Percentiles rank a stretch among this genome's conserved stretches.
Evolutionary conservation across 805 yeast genomes (phyloP).

Genomic region (Kazachstania bromeliacearum): DNA sequence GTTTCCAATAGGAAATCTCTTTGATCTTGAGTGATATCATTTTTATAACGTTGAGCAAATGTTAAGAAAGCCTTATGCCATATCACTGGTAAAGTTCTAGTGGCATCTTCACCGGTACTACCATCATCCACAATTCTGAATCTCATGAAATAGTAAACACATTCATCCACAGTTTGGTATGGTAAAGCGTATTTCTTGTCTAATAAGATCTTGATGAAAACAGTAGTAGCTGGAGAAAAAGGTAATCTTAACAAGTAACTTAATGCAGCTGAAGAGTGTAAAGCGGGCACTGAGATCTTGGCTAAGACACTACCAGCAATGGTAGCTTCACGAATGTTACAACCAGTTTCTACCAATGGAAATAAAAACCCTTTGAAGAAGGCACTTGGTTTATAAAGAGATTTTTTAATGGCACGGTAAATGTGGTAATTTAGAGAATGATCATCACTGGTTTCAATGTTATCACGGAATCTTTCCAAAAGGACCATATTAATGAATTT

Average conservation of each 20-base stretch:
- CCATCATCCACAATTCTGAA: conserved; percentile 55
- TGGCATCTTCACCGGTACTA: conserved; percentile 34
- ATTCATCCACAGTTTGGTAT: conserved; percentile 88
- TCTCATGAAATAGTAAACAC: conserved; percentile 88
- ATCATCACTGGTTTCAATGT: conserved; percentile 63
- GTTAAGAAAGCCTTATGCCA: conserved; percentile 96
- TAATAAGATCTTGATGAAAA: conserved; percentile 77
- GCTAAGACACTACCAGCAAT: conserved; percentile 87
- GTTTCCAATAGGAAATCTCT: conserved; percentile 89
- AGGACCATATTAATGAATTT: conserved; percentile 61
- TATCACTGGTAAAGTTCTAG: conserved; percentile 66
- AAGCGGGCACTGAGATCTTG: conserved; percentile 85
- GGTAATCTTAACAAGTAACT: conserved; percentile 75
- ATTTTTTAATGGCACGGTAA: conserved; percentile 83
- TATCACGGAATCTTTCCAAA: conserved; percentile 60
- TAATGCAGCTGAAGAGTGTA: conserved; percentile 94
- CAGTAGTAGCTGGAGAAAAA: conserved; percentile 80
- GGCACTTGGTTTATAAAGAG: conserved; percentile 94
- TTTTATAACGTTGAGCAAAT: conserved; percentile 92
- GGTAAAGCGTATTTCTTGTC: conserved; percentile 97
- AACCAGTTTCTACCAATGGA: conserved; percentile 81
- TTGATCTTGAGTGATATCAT: conserved; percentile 98
- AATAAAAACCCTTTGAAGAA: conserved; percentile 93
- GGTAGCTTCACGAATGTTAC: conserved; percentile 88
- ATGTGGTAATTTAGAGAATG: conserved; percentile 84